Evolutionary conservation across 1,284 basidiomycete species (phyloP).

Genomic region (Ustilago tritici): DNA sequence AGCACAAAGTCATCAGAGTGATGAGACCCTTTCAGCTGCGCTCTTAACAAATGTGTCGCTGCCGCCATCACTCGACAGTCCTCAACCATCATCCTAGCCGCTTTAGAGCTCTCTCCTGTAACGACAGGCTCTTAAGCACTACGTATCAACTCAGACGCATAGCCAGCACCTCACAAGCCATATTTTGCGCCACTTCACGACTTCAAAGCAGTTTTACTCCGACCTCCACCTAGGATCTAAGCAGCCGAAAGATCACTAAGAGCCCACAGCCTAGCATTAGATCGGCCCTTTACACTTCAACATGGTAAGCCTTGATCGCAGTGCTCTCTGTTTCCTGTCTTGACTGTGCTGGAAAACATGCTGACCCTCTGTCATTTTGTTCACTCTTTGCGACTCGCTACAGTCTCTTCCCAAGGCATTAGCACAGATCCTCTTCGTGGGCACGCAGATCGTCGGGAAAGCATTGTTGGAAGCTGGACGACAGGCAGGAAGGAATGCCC

Average conservation of each 20-base stretch:
- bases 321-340: neutral
- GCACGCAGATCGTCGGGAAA: constrained; percentile 86
- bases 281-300: neutral
- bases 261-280: neutral
- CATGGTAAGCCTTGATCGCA: constrained; percentile 17
- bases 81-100: constrained; percentile 8
- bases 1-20: constrained; percentile 16
- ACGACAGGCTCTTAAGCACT: neutral
- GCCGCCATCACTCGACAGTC: constrained; percentile 14
- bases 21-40: constrained; percentile 36
- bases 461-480: constrained; percentile 89
- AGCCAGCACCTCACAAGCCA: neutral
- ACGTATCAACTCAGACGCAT: neutral
- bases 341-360: neutral
- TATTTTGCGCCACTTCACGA: no score
- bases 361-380: constrained; percentile 1
- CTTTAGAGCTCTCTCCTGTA: neutral
- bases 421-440: constrained; percentile 84
- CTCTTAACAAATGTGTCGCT: constrained; percentile 14
- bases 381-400: neutral
- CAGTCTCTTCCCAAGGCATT: constrained; percentile 74
- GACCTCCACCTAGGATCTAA: constrained; percentile 27
- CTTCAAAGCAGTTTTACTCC: neutral
- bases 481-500: constrained; percentile 92
- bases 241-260: neutral